phyloP scores from a whole-genome alignment of 169 alveolate species.

The Plasmodium billcollinsi region DNA sequence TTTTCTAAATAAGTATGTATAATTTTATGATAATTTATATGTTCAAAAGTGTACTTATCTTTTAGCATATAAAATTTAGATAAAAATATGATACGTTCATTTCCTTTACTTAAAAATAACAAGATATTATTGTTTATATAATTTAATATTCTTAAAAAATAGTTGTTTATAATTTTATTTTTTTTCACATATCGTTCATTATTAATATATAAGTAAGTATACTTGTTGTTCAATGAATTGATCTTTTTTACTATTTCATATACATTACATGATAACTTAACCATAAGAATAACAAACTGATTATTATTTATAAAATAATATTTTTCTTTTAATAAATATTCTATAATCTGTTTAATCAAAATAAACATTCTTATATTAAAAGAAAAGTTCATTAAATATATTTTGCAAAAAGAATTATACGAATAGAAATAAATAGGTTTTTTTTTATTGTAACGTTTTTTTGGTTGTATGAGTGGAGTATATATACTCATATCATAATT shows the following conservation, averaged over 20 bases:
- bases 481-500: neutral
- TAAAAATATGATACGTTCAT: constrained; percentile 17
- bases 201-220: constrained; percentile 47
- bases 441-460: neutral
- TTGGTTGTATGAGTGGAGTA: neutral
- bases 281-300: neutral
- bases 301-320: neutral
- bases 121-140: constrained; percentile 35
- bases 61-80: constrained; percentile 30
- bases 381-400: constrained; percentile 22
- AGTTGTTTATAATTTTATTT: constrained; percentile 29
- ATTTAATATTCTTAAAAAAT: constrained; percentile 29
- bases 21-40: neutral
- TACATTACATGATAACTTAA: constrained; percentile 28
- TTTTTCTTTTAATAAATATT: constrained; percentile 13
- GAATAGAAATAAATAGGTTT: constrained; percentile 22
- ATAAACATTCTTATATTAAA: constrained; percentile 44
- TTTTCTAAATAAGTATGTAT: constrained; percentile 7
- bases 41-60: constrained; percentile 23
- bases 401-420: constrained; percentile 11
- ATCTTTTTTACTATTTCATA: constrained; percentile 29
- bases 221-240: constrained; percentile 5
- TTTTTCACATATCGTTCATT: constrained; percentile 16
- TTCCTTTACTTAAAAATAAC: constrained; percentile 1
- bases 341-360: constrained; percentile 24